Base-by-base conservation (phyloP, 441 rosid species). In the Flueggea neowawraea region DNA sequence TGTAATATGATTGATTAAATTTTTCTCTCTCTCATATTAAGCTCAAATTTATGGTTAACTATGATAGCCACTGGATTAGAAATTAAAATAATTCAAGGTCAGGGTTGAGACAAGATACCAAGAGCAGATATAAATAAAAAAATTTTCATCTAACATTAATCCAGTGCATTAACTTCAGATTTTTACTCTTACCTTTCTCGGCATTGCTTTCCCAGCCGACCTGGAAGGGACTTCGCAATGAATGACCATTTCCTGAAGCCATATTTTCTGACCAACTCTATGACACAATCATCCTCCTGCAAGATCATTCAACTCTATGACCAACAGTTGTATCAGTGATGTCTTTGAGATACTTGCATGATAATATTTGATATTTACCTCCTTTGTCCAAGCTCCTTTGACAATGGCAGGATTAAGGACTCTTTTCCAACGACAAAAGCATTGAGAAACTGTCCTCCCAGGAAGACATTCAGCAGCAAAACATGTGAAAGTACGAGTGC, bases 121-220 rank as follows among this genome's bases (percentile, higher is more conserved):
- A 47, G 14, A 11, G n/a, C 50, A 14, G 50, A 47, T 47, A 47
- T 47, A 47, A 47, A 47, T 4, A 0, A 12, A 3, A 45, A 9
- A 47, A 0, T 11, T 47, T 47, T 14, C 12, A 0, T 9, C 10
- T 47, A 4, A 14, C 12, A 11, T 10, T 3, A 14, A 47, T 47
- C n/a, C n/a, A 47, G n/a, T 47, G 50, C 14, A 9, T 14, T 10
- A 9, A 43, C 28, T 5, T 36, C 6, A 8, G 50, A 10, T 44
- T 32, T 17, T 14, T 32, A 43, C 61, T 47, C 16, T 43, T 47
- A 90, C 99, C 99, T 92, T 75, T 90, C 99, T 65, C 98, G 79
- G 69, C 99, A 92, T 61, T 95, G 99, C 79, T 92, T 95, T 69
- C 98, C 97, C 61, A 90, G 79, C 28, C 99, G 96, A 67, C 99